These are phyloP conservation scores for Mrakia gelida DNA, from an alignment of 768 basidiomycete species.

Conservation along the genomic window DNA sequence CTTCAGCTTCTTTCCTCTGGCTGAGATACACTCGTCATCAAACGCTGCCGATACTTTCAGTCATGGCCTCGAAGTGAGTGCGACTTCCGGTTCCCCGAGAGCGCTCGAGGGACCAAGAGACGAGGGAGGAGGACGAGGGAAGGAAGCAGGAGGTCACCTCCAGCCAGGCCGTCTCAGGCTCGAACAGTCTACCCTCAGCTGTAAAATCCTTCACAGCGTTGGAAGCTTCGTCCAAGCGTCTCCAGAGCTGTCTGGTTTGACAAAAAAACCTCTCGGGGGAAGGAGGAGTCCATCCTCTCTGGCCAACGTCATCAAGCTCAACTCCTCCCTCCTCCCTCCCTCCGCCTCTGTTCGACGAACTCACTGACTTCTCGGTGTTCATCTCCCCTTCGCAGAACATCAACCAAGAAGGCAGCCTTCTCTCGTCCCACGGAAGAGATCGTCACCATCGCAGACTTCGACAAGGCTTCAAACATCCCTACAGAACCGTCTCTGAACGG, in stretches of 20 bases:
- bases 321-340: no score
- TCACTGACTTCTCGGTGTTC: no score
- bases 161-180: background rate
- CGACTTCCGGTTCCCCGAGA: background rate
- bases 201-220: background rate
- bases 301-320: no score
- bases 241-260: background rate
- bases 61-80: background rate
- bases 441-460: background rate
- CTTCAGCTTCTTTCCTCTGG: no score
- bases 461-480: background rate
- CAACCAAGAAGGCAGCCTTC: background rate
- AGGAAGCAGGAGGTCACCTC: background rate
- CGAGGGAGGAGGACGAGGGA: background rate
- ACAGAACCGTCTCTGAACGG: background rate
- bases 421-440: background rate
- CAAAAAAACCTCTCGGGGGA: background rate
- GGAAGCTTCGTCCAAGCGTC: background rate
- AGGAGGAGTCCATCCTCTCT: no score
- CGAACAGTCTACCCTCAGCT: background rate
- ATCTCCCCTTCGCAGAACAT: no score
- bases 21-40: background rate
- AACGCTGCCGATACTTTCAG: background rate
- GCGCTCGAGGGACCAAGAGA: background rate
- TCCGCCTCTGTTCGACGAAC: no score